These are phyloP conservation scores for Clitoria ternatea DNA, from an alignment of 306 rosid species.

Conservation along the genomic window DNA sequence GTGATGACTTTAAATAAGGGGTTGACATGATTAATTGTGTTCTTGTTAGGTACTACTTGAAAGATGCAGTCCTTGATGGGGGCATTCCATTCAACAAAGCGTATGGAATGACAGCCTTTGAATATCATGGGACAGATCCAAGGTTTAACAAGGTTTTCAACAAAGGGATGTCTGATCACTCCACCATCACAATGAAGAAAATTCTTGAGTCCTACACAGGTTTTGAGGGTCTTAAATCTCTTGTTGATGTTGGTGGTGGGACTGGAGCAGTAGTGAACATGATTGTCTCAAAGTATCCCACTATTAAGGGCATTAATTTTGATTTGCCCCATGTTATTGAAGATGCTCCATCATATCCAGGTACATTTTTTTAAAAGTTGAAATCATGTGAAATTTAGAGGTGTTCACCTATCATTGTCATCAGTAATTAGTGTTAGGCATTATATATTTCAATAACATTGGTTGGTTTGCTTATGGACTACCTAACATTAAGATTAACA, in stretches of 20 bases:
- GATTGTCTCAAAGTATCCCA: constrained; percentile 80
- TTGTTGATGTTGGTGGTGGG: constrained; percentile 95
- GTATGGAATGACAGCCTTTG: constrained; percentile 85
- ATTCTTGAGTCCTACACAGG: constrained; percentile 68
- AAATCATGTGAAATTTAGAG: background rate
- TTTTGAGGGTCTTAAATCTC: constrained; percentile 66
- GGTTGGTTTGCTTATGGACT: background rate
- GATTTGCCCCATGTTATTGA: constrained; percentile 85
- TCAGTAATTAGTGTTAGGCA: background rate
- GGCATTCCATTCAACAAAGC: constrained; percentile 96
- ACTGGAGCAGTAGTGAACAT: constrained; percentile 66
- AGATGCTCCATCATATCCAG: constrained; percentile 73
- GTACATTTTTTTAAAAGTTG: constrained; percentile 14
- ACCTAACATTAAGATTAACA: background rate
- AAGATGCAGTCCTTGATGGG: constrained; percentile 79
- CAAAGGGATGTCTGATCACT: constrained; percentile 80
- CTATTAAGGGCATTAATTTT: constrained; percentile 76
- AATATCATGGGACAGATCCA: constrained; percentile 77
- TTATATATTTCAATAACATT: background rate
- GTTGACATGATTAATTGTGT: background rate
- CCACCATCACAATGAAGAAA: constrained; percentile 85
- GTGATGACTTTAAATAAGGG: background rate
- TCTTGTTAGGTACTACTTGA: constrained; percentile 69
- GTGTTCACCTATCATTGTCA: background rate
- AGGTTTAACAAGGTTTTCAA: constrained; percentile 93